Percentiles rank a stretch among this genome's conserved stretches.
Evolutionary conservation across 1,284 basidiomycete species (phyloP).

Genomic region (Puccinia hordei): DNA sequence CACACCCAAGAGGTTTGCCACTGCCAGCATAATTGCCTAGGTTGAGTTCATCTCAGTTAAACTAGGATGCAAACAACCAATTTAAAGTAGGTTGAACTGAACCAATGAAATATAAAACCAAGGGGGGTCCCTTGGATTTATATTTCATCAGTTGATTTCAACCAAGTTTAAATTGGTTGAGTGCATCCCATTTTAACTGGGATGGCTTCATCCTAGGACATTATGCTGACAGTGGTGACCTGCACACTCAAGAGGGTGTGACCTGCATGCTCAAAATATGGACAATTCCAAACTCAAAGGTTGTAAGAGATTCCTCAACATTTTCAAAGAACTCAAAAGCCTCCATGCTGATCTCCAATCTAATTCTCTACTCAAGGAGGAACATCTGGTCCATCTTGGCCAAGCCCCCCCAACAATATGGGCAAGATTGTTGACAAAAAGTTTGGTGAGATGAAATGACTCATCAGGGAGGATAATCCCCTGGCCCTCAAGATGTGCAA

Average conservation of each 20-base stretch:
- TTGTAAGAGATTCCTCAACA: constrained; percentile 68
- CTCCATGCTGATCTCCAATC: constrained; percentile 73
- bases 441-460: constrained; percentile 21
- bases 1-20: too few species aligned
- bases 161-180: too few species aligned
- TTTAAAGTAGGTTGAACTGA: too few species aligned
- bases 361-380: constrained; percentile 71
- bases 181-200: too few species aligned
- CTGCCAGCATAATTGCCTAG: too few species aligned
- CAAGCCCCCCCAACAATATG: neutral
- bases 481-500: neutral
- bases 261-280: constrained; percentile 72
- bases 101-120: too few species aligned
- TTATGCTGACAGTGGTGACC: too few species aligned
- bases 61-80: too few species aligned
- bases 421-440: constrained; percentile 44
- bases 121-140: too few species aligned
- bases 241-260: constrained; percentile 75
- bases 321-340: constrained; percentile 74
- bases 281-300: constrained; percentile 69
- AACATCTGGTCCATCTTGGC: constrained; percentile 58
- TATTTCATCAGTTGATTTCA: too few species aligned
- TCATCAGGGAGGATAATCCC: constrained; percentile 7
- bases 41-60: too few species aligned
- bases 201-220: too few species aligned